Base-by-base conservation (phyloP, 495 filamentous ascomycete species). In the Penicillium pulvis region DNA sequence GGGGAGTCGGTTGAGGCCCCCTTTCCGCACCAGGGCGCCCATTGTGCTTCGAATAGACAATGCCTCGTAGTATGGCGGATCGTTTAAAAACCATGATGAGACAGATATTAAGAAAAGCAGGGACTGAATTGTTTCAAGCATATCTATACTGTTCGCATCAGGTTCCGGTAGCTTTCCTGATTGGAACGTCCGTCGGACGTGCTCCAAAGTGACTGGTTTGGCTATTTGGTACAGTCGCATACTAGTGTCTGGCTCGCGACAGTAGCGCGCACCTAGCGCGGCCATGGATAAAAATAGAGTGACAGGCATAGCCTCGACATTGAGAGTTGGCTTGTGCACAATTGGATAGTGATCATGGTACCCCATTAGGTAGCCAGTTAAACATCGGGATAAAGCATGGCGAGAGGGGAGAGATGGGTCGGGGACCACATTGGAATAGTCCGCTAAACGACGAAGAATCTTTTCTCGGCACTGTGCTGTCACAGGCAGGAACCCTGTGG, bases 341-440 rank as follows among this genome's bases (percentile, higher is more conserved):
- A 89, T 84, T 1, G 87, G 88, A 20, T 89, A 82, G 62, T 90
- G 84, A 20, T 87, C 82, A 62, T 90, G 84, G 48, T 85, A 89
- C 1, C 87, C 86, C 47, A 75, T 86, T 10, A 90, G 72, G 62
- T 88, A 90, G 5, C 86, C 86, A 14, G 86, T 86, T 44, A 89
- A 64, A 52, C 86, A 90, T 48, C 87, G 72, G 12, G 85, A 86
- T 24, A 90, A 62, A 3, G 87, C 84, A 68, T 88, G 81, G 4
- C 85, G 80, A 6, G 85, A 88, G 10, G 74, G 74, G 1, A 74
- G 57, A 6, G 66, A 68, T 10, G 62, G 68, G 19, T 75, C 53
- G 2, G 50, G 83, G 74, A 71, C 67, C 2, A 76, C 74, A 62
- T 70, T 73, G 2, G 63, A 42, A 57, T 73, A 77, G 1, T 64